A percentile compares a stretch with the other conserved stretches of the same genome.
These are phyloP conservation scores for Tilletia caries DNA, from an alignment of 1,284 basidiomycete species.

Conservation along the genomic window DNA sequence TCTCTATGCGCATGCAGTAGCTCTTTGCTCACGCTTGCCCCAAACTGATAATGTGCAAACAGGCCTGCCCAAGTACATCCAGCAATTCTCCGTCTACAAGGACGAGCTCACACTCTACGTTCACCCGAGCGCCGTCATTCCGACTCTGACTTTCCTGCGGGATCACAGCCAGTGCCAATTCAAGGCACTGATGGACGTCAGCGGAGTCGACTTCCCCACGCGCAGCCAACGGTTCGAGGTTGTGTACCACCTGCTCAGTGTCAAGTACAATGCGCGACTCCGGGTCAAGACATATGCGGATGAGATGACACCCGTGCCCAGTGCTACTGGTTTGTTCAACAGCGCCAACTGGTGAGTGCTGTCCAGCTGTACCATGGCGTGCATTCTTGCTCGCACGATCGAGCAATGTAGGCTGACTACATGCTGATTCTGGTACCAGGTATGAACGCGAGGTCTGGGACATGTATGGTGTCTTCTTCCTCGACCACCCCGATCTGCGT, in stretches of 20 bases:
- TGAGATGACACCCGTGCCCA: slow-evolving; percentile 91
- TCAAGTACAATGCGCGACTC: slow-evolving; percentile 70
- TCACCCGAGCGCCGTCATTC: slow-evolving; percentile 76
- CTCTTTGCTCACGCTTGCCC: not conserved
- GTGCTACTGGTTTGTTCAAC: slow-evolving; percentile 72
- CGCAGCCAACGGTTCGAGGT: slow-evolving; percentile 92
- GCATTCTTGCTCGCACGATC: not conserved
- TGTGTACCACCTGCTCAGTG: slow-evolving; percentile 88
- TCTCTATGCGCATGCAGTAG: not conserved
- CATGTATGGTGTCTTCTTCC: slow-evolving; percentile 95
- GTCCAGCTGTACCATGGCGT: not conserved
- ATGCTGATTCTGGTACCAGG: not conserved
- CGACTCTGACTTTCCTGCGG: slow-evolving; percentile 85
- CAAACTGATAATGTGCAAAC: slow-evolving; percentile 6
- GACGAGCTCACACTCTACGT: slow-evolving; percentile 91
- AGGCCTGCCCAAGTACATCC: slow-evolving; percentile 52
- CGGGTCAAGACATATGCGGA: slow-evolving; percentile 97
- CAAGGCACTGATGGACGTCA: slow-evolving; percentile 88
- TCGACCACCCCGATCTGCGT: slow-evolving; percentile 89
- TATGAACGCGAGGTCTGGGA: slow-evolving; percentile 99
- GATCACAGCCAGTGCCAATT: slow-evolving; percentile 96
- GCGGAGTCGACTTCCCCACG: slow-evolving; percentile 91
- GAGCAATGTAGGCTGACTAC: not conserved
- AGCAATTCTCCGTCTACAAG: slow-evolving; percentile 64
- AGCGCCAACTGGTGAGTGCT: slow-evolving; percentile 78